These are phyloP conservation scores for Diphasiastrum complanatum DNA, from an alignment of 83 land plant species.

Conservation along the genomic window DNA sequence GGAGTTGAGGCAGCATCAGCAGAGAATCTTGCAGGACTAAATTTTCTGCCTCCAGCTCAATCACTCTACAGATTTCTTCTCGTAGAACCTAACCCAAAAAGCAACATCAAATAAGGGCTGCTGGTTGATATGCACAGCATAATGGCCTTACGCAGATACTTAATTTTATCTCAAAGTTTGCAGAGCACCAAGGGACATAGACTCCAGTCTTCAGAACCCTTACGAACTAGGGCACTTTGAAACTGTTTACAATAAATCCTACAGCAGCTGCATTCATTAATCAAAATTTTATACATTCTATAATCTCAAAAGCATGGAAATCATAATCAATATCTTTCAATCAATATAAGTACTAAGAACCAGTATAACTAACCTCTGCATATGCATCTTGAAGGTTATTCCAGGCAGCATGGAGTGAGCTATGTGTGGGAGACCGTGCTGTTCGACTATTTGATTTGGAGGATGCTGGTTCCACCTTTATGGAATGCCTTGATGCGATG, in stretches of 20 bases:
- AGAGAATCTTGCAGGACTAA: constrained; percentile 36
- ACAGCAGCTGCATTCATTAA: too few species aligned
- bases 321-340: too few species aligned
- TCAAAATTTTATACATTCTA: too few species aligned
- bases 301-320: too few species aligned
- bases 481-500: neutral
- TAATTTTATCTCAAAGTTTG: too few species aligned
- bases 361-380: constrained; percentile 22
- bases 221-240: too few species aligned
- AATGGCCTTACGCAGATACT: too few species aligned
- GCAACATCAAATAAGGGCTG: too few species aligned
- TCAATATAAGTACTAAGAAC: neutral
- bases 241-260: too few species aligned
- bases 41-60: constrained; percentile 44
- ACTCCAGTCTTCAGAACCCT: too few species aligned
- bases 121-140: too few species aligned
- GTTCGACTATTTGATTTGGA: neutral
- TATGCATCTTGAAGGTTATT: constrained; percentile 28
- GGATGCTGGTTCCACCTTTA: neutral
- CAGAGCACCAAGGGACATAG: too few species aligned
- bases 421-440: constrained; percentile 5
- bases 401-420: constrained; percentile 39
- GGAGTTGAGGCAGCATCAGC: constrained; percentile 33
- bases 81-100: constrained; percentile 35
- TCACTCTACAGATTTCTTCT: constrained; percentile 35